These are phyloP conservation scores for Epichloe gansuensis DNA, from an alignment of 2,329 filamentous ascomycete genomes.

Conservation along the genomic window DNA sequence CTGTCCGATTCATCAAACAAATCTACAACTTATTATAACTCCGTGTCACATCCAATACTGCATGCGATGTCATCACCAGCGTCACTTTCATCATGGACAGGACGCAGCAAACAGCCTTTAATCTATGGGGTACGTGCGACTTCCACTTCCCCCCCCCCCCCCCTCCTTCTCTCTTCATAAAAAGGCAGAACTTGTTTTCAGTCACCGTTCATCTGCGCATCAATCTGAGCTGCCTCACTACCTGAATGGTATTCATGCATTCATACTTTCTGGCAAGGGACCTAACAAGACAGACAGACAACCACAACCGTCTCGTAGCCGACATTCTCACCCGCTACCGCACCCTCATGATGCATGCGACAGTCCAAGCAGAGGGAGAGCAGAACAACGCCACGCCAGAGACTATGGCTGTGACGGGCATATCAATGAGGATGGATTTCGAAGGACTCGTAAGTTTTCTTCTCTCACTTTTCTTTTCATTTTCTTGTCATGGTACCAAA, in stretches of 20 bases:
- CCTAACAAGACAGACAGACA: conserved; percentile 18
- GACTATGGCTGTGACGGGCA: conserved; percentile 28
- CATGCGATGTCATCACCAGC: neutral
- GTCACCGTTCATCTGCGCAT: too few relatives aligned
- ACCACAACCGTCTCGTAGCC: conserved; percentile 31
- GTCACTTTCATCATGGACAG: conserved; percentile 18
- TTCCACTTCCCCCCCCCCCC: neutral
- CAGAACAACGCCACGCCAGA: conserved; percentile 26
- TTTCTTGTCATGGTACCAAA: neutral
- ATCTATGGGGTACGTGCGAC: conserved; percentile 21
- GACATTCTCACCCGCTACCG: conserved; percentile 32
- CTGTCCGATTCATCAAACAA: neutral
- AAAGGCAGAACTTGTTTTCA: neutral
- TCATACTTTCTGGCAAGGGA: too few relatives aligned
- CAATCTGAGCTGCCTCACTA: too few relatives aligned
- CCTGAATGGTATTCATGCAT: too few relatives aligned
- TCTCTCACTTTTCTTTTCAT: neutral
- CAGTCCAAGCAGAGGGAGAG: conserved; percentile 28
- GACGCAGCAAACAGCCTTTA: conserved; percentile 19
- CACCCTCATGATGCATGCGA: conserved; percentile 30
- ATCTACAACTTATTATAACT: neutral
- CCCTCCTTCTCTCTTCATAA: neutral
- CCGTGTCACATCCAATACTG: neutral
- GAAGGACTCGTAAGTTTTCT: conserved; percentile 24
- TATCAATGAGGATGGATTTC: conserved; percentile 33